Conservation (phyloP, 2,329 filamentous ascomycete genomes). For the Falciphora oryzae region DNA sequence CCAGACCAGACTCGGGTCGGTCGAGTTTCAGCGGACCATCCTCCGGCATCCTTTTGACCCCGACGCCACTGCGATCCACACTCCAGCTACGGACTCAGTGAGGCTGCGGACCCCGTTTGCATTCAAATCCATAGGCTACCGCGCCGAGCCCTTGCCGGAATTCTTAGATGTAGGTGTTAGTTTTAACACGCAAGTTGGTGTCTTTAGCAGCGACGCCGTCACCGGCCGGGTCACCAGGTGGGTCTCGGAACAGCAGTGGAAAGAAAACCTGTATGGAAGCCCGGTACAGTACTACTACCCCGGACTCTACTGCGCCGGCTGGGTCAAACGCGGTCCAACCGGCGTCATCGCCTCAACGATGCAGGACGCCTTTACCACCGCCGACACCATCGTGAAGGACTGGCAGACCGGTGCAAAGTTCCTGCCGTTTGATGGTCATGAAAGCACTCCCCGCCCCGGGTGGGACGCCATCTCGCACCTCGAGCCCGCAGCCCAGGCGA, state of each 20-base stretch:
- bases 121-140: constrained; percentile 95
- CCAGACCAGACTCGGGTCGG: constrained; percentile 50
- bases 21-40: constrained; percentile 60
- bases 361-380: constrained; percentile 88
- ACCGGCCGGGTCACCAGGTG: constrained; percentile 57
- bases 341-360: constrained; percentile 96
- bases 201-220: constrained; percentile 75
- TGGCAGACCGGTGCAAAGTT: constrained; percentile 49
- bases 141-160: constrained; percentile 69
- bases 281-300: constrained; percentile 43
- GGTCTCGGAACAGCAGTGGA: constrained; percentile 14
- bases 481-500: constrained; percentile 45
- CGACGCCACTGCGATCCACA: constrained; percentile 40
- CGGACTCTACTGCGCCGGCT: constrained; percentile 88
- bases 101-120: constrained; percentile 63
- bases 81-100: constrained; percentile 39
- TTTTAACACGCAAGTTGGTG: constrained; percentile 68
- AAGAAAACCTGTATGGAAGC: constrained; percentile 13
- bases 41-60: constrained; percentile 52
- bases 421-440: constrained; percentile 21
- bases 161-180: constrained; percentile 67
- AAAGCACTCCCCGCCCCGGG: constrained; percentile 36
- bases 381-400: constrained; percentile 76
- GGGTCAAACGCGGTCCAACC: constrained; percentile 92
- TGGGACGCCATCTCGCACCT: constrained; percentile 72